Evolutionary conservation across 768 basidiomycete species (phyloP).

Genomic region (Pleurotus platypus): DNA sequence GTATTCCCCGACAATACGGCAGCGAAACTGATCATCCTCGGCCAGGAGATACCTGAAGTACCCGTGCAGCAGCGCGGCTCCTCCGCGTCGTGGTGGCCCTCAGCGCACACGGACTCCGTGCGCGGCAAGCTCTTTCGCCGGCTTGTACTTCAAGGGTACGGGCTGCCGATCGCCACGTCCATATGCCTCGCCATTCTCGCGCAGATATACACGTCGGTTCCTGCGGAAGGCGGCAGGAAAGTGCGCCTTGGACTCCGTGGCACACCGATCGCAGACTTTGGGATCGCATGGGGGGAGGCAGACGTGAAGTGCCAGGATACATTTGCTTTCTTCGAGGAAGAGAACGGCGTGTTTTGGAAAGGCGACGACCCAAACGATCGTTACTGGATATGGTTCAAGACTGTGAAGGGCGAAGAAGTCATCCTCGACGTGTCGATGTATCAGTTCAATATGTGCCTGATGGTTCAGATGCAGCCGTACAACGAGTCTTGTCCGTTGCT

Average conservation of each 20-base stretch:
- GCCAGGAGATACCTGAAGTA: constrained; percentile 15
- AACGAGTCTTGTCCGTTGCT: neutral
- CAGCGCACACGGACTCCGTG: constrained; percentile 18
- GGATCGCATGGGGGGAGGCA: constrained; percentile 32
- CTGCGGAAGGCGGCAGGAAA: constrained; percentile 14
- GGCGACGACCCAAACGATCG: constrained; percentile 44
- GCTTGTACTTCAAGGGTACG: constrained; percentile 28
- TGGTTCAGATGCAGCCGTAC: constrained; percentile 17
- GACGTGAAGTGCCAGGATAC: constrained; percentile 30
- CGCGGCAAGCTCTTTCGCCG: constrained; percentile 25
- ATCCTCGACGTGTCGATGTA: constrained; percentile 40
- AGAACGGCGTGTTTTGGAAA: constrained; percentile 18
- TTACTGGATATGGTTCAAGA: constrained; percentile 49
- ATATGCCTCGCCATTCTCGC: constrained; percentile 29
- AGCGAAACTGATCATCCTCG: constrained; percentile 26
- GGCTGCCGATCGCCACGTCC: constrained; percentile 28
- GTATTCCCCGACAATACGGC: constrained; percentile 20
- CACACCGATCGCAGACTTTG: constrained; percentile 42
- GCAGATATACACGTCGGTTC: constrained; percentile 32
- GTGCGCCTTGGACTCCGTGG: constrained; percentile 31
- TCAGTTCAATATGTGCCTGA: constrained; percentile 35
- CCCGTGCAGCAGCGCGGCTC: neutral
- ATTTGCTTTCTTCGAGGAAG: constrained; percentile 28
- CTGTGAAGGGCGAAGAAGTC: constrained; percentile 35
- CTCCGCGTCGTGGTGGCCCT: constrained; percentile 29